Base-by-base conservation (phyloP, 2,329 filamentous ascomycete genomes). In the Pseudopyricularia javanii region DNA sequence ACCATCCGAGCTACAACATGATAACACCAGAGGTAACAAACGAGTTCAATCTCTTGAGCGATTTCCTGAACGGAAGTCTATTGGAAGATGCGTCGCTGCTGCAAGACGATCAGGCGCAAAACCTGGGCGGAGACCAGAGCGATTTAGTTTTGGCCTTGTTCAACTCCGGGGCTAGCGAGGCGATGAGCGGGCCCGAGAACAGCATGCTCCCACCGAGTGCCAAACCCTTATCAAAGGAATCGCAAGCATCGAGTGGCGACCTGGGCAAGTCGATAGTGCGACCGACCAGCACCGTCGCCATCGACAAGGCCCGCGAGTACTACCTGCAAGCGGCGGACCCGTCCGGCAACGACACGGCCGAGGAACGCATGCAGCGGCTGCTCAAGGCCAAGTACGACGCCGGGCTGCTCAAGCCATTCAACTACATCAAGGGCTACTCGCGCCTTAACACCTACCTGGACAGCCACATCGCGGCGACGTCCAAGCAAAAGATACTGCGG, bases 311-410 rank as follows among this genome's bases (percentile, higher is more conserved):
- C 9, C 79, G 88, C 60, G 91, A 97, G 66, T 98, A 96, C 70
- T 97, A 96, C 70, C 85, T 97, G 69, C 94, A 95, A 58, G 93
- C 93, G 14, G 93, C 93, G 50, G 93, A 98, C 66, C 93, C 93
- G 2, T 88, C 88, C 6, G 91, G 91, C 51, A 80, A 80, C 60
- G 78, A 89, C 59, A 86, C 86, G 22, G 90, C 93, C 12, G 91
- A 96, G 68, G 89, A 95, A 66, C 86, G 93, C 55, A 95, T 98
- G 88, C 86, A 91, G 63, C 89, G 93, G 60, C 80, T 98, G 7
- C 80, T 98, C 54, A 88, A 86, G 66, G 93, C 93, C 57, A 98
- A 98, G 68, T 94, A 95, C 68, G 91, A 97, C 59, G 93, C 93
- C 1, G 93, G 93, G 2, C 76, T 98, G 62, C 74, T 98, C 54